These are phyloP conservation scores for Porpolomopsis calyptriformis DNA, from an alignment of 768 basidiomycete genomes.

Conservation along the genomic window DNA sequence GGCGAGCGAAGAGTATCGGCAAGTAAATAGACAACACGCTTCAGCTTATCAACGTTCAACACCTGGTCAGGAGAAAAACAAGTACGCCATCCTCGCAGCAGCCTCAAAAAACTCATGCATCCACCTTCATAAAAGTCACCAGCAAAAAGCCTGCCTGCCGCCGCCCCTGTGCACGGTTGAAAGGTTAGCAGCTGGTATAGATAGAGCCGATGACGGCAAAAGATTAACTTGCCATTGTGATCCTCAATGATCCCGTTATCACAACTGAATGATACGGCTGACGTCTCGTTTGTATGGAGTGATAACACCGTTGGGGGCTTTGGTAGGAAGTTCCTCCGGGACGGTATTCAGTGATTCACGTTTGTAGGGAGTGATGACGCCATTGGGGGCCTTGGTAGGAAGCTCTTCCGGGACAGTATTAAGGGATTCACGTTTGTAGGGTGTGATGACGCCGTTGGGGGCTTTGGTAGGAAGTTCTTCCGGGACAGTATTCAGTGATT, in stretches of 20 bases:
- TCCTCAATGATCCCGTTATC: slow-evolving; percentile 25
- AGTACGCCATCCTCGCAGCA: no score
- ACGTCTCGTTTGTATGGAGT: slow-evolving; percentile 19
- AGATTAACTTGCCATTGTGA: slow-evolving; percentile 21
- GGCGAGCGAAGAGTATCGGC: neutral
- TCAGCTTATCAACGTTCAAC: neutral
- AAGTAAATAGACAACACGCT: neutral
- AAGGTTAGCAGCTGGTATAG: neutral
- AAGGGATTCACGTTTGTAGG: slow-evolving; percentile 8
- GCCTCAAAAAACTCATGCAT: no score
- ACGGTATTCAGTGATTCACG: slow-evolving; percentile 13
- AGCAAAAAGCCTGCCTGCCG: neutral
- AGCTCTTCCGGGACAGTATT: slow-evolving; percentile 17
- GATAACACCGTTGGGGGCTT: slow-evolving; percentile 25
- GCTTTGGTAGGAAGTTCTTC: slow-evolving; percentile 10
- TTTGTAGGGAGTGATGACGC: slow-evolving; percentile 21
- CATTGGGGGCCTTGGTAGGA: slow-evolving; percentile 25
- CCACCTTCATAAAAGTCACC: neutral
- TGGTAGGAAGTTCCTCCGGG: slow-evolving; percentile 22
- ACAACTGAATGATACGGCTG: slow-evolving; percentile 16
- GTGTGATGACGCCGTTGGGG: slow-evolving; percentile 15
- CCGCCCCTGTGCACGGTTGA: neutral
- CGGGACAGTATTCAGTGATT: slow-evolving; percentile 7
- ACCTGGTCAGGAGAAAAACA: neutral
- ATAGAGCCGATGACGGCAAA: slow-evolving; percentile 16